phyloP scores from a whole-genome alignment of 495 filamentous ascomycete species.

The Penicillium daleae region DNA sequence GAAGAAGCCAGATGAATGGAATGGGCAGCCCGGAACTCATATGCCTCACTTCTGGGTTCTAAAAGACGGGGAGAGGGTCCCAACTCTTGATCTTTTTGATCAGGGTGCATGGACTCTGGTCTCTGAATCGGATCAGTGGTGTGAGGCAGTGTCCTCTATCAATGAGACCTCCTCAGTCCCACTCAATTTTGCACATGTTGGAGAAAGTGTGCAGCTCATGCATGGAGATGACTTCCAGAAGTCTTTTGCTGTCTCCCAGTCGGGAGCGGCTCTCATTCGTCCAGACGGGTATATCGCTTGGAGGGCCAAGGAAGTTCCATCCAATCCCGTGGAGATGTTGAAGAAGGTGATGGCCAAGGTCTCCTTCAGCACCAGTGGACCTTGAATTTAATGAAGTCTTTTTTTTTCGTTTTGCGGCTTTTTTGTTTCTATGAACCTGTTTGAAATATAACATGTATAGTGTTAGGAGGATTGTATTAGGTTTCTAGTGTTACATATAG shows the following conservation, averaged over 20 bases:
- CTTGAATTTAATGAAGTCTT: background rate
- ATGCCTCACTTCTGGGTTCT: slow-evolving; percentile 31
- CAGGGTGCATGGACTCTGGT: slow-evolving; percentile 25
- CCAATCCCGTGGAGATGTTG: slow-evolving; percentile 6
- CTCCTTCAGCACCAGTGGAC: slow-evolving; percentile 4
- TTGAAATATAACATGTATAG: background rate
- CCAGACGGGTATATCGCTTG: slow-evolving; percentile 40
- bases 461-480: background rate
- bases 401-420: background rate
- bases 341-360: slow-evolving; percentile 8
- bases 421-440: background rate
- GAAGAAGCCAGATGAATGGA: slow-evolving; percentile 33
- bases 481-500: background rate
- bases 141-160: slow-evolving; percentile 8
- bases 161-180: slow-evolving; percentile 6
- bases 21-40: slow-evolving; percentile 35
- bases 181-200: slow-evolving; percentile 18
- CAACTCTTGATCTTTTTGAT: slow-evolving; percentile 24
- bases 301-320: slow-evolving; percentile 19
- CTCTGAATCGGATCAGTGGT: slow-evolving; percentile 18
- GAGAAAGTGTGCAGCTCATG: slow-evolving; percentile 13
- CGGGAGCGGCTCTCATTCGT: slow-evolving; percentile 30
- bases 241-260: slow-evolving; percentile 21
- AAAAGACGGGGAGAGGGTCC: slow-evolving; percentile 19
- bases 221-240: slow-evolving; percentile 13